Conservation (phyloP, 169 alveolate genomes). For the Babesia sp. region DNA sequence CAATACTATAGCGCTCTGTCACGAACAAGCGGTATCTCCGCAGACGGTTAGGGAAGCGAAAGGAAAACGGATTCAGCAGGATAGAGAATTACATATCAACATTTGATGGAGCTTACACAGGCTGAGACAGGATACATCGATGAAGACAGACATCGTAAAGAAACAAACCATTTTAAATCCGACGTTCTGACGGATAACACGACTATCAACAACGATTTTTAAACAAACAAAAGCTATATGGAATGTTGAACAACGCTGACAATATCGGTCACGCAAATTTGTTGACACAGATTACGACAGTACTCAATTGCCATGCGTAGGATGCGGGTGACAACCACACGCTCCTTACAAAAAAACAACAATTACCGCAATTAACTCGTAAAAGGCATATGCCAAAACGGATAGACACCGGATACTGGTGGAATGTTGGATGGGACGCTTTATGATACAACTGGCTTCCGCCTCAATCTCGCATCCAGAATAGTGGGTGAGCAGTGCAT, state of each 20-base stretch:
- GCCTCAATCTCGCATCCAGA: not conserved
- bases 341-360: not conserved
- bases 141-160: not conserved
- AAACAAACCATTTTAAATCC: not conserved
- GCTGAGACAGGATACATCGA: not conserved
- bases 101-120: not conserved
- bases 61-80: not conserved
- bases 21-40: slow-evolving; percentile 18
- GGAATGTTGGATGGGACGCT: slow-evolving; percentile 25
- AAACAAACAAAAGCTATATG: too few species aligned
- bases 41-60: not conserved
- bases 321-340: too few species aligned
- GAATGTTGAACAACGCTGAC: too few species aligned
- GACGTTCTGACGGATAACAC: not conserved
- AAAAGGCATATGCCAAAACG: not conserved
- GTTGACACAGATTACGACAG: too few species aligned
- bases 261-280: too few species aligned
- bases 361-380: too few species aligned
- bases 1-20: not conserved
- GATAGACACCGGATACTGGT: not conserved
- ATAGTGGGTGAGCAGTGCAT: not conserved
- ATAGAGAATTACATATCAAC: not conserved
- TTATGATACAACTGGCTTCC: slow-evolving; percentile 4
- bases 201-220: not conserved
- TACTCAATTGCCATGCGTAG: too few species aligned